Conservation (phyloP, 2,329 filamentous ascomycete genomes). For the Hyphodiscus sp. region DNA sequence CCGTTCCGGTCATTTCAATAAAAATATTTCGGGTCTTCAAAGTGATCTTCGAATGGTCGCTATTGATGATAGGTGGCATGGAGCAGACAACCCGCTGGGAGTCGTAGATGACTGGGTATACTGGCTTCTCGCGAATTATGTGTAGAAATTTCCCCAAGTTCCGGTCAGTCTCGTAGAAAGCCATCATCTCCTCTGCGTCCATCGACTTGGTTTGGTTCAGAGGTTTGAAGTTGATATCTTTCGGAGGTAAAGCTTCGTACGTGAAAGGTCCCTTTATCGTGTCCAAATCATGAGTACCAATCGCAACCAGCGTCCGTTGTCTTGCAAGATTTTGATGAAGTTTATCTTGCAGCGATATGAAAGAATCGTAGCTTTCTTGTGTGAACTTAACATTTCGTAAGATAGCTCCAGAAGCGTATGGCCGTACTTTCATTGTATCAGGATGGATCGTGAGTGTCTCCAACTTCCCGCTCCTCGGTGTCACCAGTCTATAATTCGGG, state of each 20-base stretch:
- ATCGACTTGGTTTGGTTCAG: constrained; percentile 89
- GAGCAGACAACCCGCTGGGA: constrained; percentile 82
- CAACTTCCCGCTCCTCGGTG: constrained; percentile 65
- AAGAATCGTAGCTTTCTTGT: constrained; percentile 86
- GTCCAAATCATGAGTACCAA: constrained; percentile 94
- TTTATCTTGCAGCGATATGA: constrained; percentile 97
- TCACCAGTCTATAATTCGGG: constrained; percentile 72
- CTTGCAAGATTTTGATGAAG: constrained; percentile 93
- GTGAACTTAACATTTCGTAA: constrained; percentile 89
- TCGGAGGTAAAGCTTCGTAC: constrained; percentile 87
- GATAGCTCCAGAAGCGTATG: constrained; percentile 83
- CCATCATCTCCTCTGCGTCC: constrained; percentile 83
- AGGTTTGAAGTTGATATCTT: constrained; percentile 84
- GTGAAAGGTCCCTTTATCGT: constrained; percentile 92
- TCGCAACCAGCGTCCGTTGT: constrained; percentile 88
- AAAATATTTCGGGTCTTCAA: constrained; percentile 88
- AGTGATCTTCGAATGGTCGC: constrained; percentile 93
- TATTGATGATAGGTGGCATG: constrained; percentile 95
- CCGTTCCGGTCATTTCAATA: constrained; percentile 94
- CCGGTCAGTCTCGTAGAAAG: constrained; percentile 91
- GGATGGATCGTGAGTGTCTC: constrained; percentile 76
- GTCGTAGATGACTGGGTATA: constrained; percentile 95
- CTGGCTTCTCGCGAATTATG: constrained; percentile 88
- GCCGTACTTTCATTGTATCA: constrained; percentile 70
- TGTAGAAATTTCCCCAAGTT: constrained; percentile 85